Percentiles rank a stretch among this genome's conserved stretches.
These are phyloP conservation scores for Carnegiea gigantea DNA, from an alignment of 179 eudicot species.

Conservation along the genomic window DNA sequence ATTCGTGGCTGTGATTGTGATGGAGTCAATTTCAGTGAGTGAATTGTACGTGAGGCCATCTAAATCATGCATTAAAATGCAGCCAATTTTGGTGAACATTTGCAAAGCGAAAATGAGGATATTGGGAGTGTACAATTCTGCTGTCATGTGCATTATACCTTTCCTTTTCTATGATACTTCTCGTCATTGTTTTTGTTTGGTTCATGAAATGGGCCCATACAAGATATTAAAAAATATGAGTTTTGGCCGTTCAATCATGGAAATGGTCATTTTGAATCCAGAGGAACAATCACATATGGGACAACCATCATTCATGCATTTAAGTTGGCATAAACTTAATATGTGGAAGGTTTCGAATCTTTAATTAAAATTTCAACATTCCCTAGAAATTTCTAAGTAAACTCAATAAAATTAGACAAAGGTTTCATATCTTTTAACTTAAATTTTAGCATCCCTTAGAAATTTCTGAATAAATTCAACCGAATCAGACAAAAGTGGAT, in stretches of 20 bases:
- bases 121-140: constrained; percentile 1
- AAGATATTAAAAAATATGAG: not conserved
- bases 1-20: constrained; percentile 12
- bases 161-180: not conserved
- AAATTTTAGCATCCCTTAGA: too few species aligned
- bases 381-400: not conserved
- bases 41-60: constrained; percentile 16
- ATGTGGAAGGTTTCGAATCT: too few species aligned
- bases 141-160: not conserved
- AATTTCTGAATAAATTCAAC: not conserved
- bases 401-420: too few species aligned
- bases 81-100: constrained; percentile 10
- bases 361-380: not conserved
- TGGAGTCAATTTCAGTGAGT: not conserved
- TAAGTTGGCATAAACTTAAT: too few species aligned
- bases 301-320: too few species aligned
- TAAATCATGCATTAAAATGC: not conserved
- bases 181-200: not conserved
- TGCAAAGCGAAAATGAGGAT: constrained; percentile 3
- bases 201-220: not conserved
- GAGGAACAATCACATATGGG: too few species aligned
- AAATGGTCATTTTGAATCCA: too few species aligned
- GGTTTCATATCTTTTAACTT: too few species aligned
- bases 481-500: not conserved
- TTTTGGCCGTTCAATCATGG: too few species aligned